Evolutionary conservation across 257 asterid genomes (phyloP).

Genomic region (Fraxinus cuspidata): DNA sequence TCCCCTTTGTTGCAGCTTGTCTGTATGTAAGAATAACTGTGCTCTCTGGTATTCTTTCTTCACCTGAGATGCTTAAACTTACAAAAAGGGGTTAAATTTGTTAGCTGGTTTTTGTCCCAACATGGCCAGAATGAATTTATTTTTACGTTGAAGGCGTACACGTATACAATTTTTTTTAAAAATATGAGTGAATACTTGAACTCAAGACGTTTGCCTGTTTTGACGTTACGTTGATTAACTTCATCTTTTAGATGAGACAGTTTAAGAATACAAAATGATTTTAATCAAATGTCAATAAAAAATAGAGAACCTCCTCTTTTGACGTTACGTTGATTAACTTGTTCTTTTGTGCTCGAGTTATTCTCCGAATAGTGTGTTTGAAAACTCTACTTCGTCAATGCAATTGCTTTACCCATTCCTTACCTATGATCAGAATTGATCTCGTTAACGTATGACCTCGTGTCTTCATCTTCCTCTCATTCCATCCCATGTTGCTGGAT

Average conservation of each 20-base stretch:
- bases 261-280: neutral
- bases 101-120: too few relatives aligned
- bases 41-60: slow-evolving; percentile 82
- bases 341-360: slow-evolving; percentile 24
- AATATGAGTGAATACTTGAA: too few relatives aligned
- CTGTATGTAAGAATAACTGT: slow-evolving; percentile 69
- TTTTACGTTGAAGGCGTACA: too few relatives aligned
- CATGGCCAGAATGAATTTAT: too few relatives aligned
- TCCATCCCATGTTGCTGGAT: slow-evolving; percentile 30
- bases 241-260: neutral
- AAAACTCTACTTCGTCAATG: slow-evolving; percentile 79
- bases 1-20: slow-evolving; percentile 80
- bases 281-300: neutral
- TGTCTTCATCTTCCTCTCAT: slow-evolving; percentile 55
- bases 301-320: slow-evolving; percentile 37
- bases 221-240: too few relatives aligned
- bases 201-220: too few relatives aligned
- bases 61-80: slow-evolving; percentile 34
- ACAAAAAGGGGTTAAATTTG: too few relatives aligned
- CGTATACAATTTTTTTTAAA: too few relatives aligned
- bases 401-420: slow-evolving; percentile 54
- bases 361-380: slow-evolving; percentile 42
- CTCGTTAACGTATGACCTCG: slow-evolving; percentile 77
- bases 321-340: too few relatives aligned
- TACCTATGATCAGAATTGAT: slow-evolving; percentile 53